Evolutionary conservation across 1,284 basidiomycete genomes (phyloP).

Genomic region (Trametes polyzona): DNA sequence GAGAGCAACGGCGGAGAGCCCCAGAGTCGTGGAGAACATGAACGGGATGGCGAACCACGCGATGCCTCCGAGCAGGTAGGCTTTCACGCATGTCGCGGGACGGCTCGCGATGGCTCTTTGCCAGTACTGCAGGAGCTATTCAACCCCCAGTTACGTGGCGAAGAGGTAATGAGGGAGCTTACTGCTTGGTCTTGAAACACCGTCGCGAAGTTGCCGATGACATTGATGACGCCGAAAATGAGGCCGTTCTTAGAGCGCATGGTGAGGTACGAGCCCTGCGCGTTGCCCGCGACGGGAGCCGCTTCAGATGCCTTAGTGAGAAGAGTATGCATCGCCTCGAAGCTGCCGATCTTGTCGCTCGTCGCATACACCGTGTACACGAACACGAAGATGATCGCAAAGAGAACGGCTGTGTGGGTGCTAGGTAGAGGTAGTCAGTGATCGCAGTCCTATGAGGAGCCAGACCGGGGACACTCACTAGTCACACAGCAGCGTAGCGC

Average conservation of each 20-base stretch:
- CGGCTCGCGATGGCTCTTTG: slow-evolving; percentile 88
- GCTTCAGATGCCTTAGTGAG: slow-evolving; percentile 44
- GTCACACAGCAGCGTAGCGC: slow-evolving; percentile 48
- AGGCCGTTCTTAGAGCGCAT: slow-evolving; percentile 83
- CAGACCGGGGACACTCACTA: slow-evolving; percentile 31
- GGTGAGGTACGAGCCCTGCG: slow-evolving; percentile 68
- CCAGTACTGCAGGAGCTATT: slow-evolving; percentile 57
- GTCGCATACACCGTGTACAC: slow-evolving; percentile 76
- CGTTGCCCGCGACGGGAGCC: slow-evolving; percentile 60
- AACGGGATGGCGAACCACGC: slow-evolving; percentile 91
- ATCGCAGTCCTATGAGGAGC: background rate
- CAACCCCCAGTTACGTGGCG: background rate
- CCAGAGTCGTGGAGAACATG: slow-evolving; percentile 79
- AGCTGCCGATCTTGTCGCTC: slow-evolving; percentile 56
- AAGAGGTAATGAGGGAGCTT: background rate
- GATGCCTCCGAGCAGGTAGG: slow-evolving; percentile 87
- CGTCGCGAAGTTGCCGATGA: slow-evolving; percentile 73
- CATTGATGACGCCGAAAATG: slow-evolving; percentile 89
- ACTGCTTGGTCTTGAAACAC: slow-evolving; percentile 51
- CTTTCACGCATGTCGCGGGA: slow-evolving; percentile 84
- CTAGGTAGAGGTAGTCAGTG: slow-evolving; percentile 37
- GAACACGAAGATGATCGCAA: slow-evolving; percentile 78
- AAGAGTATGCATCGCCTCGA: slow-evolving; percentile 56
- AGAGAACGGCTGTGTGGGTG: slow-evolving; percentile 81
- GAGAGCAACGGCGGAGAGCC: slow-evolving; percentile 81